phyloP scores from a whole-genome alignment of 306 rosid species.

The Quercus engelmannii region DNA sequence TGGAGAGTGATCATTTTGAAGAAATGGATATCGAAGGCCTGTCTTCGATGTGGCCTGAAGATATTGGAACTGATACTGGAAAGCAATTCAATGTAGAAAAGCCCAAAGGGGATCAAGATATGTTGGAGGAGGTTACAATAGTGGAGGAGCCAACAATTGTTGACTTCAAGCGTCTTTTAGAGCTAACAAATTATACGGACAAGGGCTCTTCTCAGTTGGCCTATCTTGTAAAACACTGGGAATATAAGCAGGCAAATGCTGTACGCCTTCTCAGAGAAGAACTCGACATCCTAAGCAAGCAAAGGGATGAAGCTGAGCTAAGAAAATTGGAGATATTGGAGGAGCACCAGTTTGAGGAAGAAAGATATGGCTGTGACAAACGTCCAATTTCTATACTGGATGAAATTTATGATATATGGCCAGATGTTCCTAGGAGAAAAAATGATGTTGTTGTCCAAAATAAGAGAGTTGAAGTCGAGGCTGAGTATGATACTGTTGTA shows the following conservation, averaged over 20 bases:
- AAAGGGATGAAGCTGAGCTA: slow-evolving; percentile 75
- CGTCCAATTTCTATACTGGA: slow-evolving; percentile 88
- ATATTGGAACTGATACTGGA: slow-evolving; percentile 65
- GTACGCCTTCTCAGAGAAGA: slow-evolving; percentile 87
- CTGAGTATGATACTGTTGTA: slow-evolving; percentile 68
- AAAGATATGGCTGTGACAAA: slow-evolving; percentile 62
- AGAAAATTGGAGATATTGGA: slow-evolving; percentile 81
- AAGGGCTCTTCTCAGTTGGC: slow-evolving; percentile 86
- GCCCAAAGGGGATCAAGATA: slow-evolving; percentile 85
- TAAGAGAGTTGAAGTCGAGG: slow-evolving; percentile 73
- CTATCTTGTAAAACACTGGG: slow-evolving; percentile 79
- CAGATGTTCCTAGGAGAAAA: slow-evolving; percentile 52
- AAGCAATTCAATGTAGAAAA: slow-evolving; percentile 86
- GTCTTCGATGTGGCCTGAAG: slow-evolving; percentile 99
- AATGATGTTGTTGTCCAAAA: slow-evolving; percentile 57
- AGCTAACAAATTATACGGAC: slow-evolving; percentile 78
- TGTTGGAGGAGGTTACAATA: slow-evolving; percentile 80
- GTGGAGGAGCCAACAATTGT: slow-evolving; percentile 75
- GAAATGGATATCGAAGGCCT: slow-evolving; percentile 83
- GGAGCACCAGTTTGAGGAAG: slow-evolving; percentile 74
- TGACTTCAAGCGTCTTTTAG: slow-evolving; percentile 79
- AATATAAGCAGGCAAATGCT: slow-evolving; percentile 84
- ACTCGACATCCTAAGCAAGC: slow-evolving; percentile 73
- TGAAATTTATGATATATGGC: slow-evolving; percentile 83
- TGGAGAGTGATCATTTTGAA: slow-evolving; percentile 69